Base-by-base conservation (phyloP, 2,329 filamentous ascomycete genomes). In the Cephalotrichum gorgonifer region DNA sequence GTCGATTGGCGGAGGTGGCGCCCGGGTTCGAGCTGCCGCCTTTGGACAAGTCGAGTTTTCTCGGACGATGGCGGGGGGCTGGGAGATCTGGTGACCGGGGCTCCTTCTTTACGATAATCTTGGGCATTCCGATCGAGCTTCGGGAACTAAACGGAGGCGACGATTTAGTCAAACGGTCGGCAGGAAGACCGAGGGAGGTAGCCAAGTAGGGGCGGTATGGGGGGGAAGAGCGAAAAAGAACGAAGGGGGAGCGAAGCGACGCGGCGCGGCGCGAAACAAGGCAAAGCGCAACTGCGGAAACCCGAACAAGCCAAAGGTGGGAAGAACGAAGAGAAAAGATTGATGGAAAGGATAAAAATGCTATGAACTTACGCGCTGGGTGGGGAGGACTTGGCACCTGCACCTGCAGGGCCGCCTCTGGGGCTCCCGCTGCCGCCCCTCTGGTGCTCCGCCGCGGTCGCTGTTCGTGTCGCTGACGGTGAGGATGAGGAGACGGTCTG, bases 91-190 rank as follows among this genome's bases (percentile, higher is more conserved):
- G 91, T 43, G 91, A 96, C 39, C 85, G 80, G 30, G 90, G 90
- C 66, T 98, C 93, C 68, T 96, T 96, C 75, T 97, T 97, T 52
- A 98, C 90, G 55, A 95, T 78, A 54, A 96, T 94, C 69, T 88
- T 90, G 38, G 87, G 86, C 26, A 68, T 65, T 43, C 69, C 74
- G 64, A 64, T 70, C 67, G 63, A 76, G 72, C 67, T 73, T 68
- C 74, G 75, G 66, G 73, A 58, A 51, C 60, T 60, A 55, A 51
- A 51, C 57, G 51, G 50, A 52, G 50, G 53, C 50, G 44, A 23
- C 31, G 30, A 46, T 35, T 52, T 47, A 57, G 54, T 33, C 51
- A 48, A 39, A 44, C 28, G 49, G 25, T 27, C 38, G 26, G 28
- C 6, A 41, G 35, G 17, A n/a, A 12, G 33, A 47, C 14, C n/a